These are phyloP conservation scores for Plasmopara halstedii DNA, from an alignment of 352 stramenopile species.

Conservation along the genomic window DNA sequence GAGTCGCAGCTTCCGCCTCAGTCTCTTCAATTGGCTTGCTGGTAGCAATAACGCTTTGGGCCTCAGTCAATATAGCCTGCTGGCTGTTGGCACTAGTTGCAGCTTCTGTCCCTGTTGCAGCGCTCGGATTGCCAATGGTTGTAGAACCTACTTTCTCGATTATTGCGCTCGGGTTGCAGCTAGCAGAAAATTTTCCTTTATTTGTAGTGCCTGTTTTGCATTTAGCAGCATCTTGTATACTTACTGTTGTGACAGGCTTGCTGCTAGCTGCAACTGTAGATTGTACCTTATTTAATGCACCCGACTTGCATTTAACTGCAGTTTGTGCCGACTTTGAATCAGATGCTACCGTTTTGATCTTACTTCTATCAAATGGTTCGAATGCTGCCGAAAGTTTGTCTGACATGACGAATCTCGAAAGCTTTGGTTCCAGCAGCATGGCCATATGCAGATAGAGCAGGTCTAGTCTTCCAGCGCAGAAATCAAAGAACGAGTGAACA, in stretches of 20 bases:
- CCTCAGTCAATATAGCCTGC: neutral
- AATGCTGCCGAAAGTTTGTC: conserved; percentile 12
- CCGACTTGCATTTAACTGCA: neutral
- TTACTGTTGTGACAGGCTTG: neutral
- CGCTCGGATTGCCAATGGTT: neutral
- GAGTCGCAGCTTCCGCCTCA: neutral
- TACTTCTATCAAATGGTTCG: conserved; percentile 11
- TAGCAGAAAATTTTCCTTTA: neutral
- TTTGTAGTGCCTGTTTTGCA: neutral
- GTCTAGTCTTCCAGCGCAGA: conserved; percentile 44
- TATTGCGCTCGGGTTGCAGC: neutral
- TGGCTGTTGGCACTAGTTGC: neutral
- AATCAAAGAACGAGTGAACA: conserved; percentile 49
- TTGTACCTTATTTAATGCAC: conserved; percentile 1
- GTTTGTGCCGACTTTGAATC: neutral
- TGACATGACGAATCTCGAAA: conserved; percentile 39
- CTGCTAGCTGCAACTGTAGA: neutral
- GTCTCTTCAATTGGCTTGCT: neutral
- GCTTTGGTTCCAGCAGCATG: conserved; percentile 40
- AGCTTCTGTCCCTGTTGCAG: neutral
- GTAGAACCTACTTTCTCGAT: neutral
- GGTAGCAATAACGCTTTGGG: neutral
- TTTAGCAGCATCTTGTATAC: neutral
- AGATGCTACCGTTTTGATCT: neutral
- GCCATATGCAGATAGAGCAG: conserved; percentile 66